These are phyloP conservation scores for Rhynchospora breviuscula DNA, from an alignment of 176 grass and related monocot species.

Conservation along the genomic window DNA sequence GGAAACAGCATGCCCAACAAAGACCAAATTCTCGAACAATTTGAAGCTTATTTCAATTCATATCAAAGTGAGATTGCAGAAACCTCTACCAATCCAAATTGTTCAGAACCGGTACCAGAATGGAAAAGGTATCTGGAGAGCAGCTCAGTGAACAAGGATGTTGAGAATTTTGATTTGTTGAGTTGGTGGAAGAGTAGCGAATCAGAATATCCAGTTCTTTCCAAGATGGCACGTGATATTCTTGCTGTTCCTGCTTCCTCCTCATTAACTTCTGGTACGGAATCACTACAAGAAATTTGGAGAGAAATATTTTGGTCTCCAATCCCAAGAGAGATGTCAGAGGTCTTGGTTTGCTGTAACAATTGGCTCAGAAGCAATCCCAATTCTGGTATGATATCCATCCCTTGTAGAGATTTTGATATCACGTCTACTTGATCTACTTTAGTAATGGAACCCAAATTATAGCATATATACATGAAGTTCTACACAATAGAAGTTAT, in stretches of 20 bases:
- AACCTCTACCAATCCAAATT: background rate
- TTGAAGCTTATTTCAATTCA: background rate
- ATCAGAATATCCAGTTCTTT: constrained; percentile 13
- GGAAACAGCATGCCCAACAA: background rate
- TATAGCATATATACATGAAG: too few relatives aligned
- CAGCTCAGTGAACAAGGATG: background rate
- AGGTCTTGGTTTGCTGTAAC: constrained; percentile 3
- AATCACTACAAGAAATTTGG: background rate
- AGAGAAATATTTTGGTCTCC: background rate
- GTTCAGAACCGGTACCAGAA: background rate
- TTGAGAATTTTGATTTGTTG: constrained; percentile 11
- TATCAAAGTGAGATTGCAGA: background rate
- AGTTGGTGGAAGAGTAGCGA: constrained; percentile 4
- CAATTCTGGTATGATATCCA: background rate
- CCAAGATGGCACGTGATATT: constrained; percentile 15
- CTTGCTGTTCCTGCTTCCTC: constrained; percentile 9
- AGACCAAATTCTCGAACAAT: background rate
- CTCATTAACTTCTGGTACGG: background rate
- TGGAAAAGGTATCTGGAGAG: background rate
- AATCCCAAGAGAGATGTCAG: background rate
- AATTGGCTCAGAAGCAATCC: background rate
- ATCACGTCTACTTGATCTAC: too few relatives aligned
- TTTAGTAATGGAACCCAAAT: too few relatives aligned
- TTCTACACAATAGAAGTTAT: too few relatives aligned
- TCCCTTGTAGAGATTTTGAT: too few relatives aligned